Conservation (phyloP, 495 filamentous ascomycete genomes). For the Aspergillus bertholletiae region DNA sequence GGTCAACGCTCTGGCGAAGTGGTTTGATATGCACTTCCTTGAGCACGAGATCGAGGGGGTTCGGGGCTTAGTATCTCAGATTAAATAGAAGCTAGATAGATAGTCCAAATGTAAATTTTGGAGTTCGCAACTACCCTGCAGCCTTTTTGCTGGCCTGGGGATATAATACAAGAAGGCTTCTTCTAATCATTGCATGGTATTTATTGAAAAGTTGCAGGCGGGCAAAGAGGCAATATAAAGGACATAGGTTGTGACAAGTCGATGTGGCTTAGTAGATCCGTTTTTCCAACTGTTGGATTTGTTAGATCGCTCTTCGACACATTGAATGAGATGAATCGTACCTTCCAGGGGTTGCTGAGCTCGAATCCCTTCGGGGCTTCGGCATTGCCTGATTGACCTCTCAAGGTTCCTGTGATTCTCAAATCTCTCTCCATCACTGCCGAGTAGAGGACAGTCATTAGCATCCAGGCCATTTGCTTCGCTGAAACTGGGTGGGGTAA, state of each 20-base stretch:
- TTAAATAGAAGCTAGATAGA: constrained; percentile 26
- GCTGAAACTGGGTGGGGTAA: background rate
- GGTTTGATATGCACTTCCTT: constrained; percentile 53
- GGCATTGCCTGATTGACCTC: constrained; percentile 82
- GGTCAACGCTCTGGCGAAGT: constrained; percentile 47
- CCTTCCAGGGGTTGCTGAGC: constrained; percentile 93
- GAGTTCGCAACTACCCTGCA: constrained; percentile 5
- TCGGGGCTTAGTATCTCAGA: constrained; percentile 43
- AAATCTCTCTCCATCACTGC: constrained; percentile 96
- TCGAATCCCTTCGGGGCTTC: constrained; percentile 85
- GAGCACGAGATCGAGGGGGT: constrained; percentile 50
- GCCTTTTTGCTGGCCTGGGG: background rate
- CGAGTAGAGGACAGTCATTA: constrained; percentile 12
- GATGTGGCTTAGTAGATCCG: constrained; percentile 34
- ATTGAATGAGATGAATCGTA: constrained; percentile 30
- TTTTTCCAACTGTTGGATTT: constrained; percentile 32
- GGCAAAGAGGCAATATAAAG: constrained; percentile 10
- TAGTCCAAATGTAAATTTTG: too few species aligned
- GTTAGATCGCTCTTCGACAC: constrained; percentile 10
- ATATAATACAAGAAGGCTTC: constrained; percentile 20
- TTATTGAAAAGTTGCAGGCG: constrained; percentile 15
- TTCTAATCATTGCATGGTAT: constrained; percentile 17
- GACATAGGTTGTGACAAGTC: constrained; percentile 7
- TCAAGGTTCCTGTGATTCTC: constrained; percentile 76
- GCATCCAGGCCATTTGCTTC: background rate